Evolutionary conservation across 805 yeast species (phyloP).

Genomic region (Yarrowia osloensis): DNA sequence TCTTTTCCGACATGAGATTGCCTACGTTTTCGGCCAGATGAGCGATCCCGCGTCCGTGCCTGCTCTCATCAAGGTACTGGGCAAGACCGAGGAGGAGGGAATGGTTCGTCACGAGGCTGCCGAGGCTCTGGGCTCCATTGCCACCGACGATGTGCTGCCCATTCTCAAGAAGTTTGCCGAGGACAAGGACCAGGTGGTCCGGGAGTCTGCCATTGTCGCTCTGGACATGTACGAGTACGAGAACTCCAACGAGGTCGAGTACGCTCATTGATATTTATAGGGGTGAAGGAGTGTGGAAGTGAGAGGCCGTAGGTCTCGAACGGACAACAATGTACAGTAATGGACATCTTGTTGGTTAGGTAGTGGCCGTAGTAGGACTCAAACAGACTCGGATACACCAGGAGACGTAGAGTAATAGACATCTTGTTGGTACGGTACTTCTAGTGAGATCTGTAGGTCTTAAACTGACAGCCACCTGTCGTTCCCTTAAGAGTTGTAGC

Average conservation of each 20-base stretch:
- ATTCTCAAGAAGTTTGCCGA: slow-evolving; percentile 74
- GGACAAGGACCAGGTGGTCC: slow-evolving; percentile 85
- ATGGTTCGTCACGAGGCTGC: slow-evolving; percentile 99
- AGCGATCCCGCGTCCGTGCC: slow-evolving; percentile 93
- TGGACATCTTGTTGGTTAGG: too few relatives aligned
- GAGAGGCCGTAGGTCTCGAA: too few relatives aligned
- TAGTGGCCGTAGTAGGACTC: too few relatives aligned
- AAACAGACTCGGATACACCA: too few relatives aligned
- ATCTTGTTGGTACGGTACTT: too few relatives aligned
- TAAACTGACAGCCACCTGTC: too few relatives aligned
- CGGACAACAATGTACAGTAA: too few relatives aligned
- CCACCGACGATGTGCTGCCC: slow-evolving; percentile 92
- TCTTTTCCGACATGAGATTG: slow-evolving; percentile 94
- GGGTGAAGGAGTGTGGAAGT: not conserved
- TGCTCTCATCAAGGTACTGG: slow-evolving; percentile 76
- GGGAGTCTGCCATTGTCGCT: slow-evolving; percentile 96
- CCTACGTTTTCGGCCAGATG: slow-evolving; percentile 96
- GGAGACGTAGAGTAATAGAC: too few relatives aligned
- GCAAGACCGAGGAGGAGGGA: slow-evolving; percentile 79
- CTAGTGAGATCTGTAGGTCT: too few relatives aligned
- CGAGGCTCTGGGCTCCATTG: slow-evolving; percentile 96
- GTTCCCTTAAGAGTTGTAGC: too few relatives aligned
- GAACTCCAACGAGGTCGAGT: slow-evolving; percentile 78
- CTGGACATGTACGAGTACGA: slow-evolving; percentile 98
- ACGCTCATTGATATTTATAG: slow-evolving; percentile 46